Evolutionary conservation across 2,329 filamentous ascomycete species (phyloP).

Genomic region (Hirsutella thompsonii): DNA sequence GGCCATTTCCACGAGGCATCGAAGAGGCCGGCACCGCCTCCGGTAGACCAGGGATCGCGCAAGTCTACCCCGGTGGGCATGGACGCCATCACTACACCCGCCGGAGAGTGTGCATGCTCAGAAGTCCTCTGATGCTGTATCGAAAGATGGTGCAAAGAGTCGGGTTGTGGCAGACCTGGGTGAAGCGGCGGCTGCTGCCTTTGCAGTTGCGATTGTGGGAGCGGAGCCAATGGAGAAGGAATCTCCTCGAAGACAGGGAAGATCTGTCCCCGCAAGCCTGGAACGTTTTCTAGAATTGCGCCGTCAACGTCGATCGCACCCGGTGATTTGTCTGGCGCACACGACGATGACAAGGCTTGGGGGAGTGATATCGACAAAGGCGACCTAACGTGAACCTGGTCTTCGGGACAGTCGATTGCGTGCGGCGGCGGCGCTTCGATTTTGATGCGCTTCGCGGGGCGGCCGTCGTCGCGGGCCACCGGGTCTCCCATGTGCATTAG

Average conservation of each 20-base stretch:
- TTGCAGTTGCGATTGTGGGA: too few species aligned
- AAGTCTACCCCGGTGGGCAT: neutral
- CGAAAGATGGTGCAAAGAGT: too few species aligned
- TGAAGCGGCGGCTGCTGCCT: too few species aligned
- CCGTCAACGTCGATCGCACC: neutral
- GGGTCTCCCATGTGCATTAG: slow-evolving; percentile 7
- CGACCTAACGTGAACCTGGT: neutral
- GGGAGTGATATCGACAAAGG: neutral
- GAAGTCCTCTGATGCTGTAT: too few species aligned
- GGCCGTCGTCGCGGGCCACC: slow-evolving; percentile 2
- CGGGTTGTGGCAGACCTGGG: too few species aligned
- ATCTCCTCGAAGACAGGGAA: neutral
- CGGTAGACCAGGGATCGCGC: neutral
- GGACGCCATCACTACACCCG: neutral
- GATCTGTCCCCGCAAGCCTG: neutral
- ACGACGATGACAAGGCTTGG: neutral
- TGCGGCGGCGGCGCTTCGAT: slow-evolving; percentile 3
- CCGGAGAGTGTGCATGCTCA: too few species aligned
- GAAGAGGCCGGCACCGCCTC: neutral
- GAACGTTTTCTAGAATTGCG: neutral
- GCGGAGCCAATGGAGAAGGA: too few species aligned
- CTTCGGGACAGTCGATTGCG: neutral
- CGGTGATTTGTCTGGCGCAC: neutral
- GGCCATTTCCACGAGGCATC: slow-evolving; percentile 5
- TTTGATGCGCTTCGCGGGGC: slow-evolving; percentile 12